phyloP scores from a whole-genome alignment of 2,329 filamentous ascomycete genomes.

The Fusarium nanum region DNA sequence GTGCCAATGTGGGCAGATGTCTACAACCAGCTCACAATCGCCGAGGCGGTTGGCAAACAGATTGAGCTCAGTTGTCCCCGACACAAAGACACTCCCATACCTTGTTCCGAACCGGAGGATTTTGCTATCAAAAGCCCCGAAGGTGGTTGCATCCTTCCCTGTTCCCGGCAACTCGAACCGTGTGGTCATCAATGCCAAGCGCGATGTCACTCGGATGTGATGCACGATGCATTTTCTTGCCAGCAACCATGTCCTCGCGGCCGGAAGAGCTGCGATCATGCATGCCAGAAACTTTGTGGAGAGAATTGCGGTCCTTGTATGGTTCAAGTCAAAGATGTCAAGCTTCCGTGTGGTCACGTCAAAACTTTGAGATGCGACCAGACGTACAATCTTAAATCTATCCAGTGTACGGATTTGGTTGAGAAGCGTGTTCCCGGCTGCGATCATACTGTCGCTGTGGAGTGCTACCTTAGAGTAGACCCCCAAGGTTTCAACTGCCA shows the following conservation, averaged over 20 bases:
- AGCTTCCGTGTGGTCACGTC: conserved; percentile 39
- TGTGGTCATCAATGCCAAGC: conserved; percentile 61
- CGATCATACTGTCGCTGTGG: neutral
- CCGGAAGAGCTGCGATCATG: conserved; percentile 56
- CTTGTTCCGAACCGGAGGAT: conserved; percentile 64
- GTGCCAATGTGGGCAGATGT: conserved; percentile 65
- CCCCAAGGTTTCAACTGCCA: no score
- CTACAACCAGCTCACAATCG: conserved; percentile 11
- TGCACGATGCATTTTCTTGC: conserved; percentile 60
- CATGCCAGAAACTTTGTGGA: conserved; percentile 57
- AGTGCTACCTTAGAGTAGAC: neutral
- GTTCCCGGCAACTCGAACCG: conserved; percentile 56
- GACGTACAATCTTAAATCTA: neutral
- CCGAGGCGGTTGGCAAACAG: conserved; percentile 58
- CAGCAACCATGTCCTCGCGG: conserved; percentile 56
- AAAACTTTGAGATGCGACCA: neutral
- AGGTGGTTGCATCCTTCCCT: conserved; percentile 67
- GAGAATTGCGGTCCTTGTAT: conserved; percentile 51
- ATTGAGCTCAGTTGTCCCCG: conserved; percentile 70
- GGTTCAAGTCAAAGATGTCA: conserved; percentile 3
- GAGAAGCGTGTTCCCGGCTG: neutral
- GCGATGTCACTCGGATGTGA: conserved; percentile 58
- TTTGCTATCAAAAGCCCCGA: conserved; percentile 68
- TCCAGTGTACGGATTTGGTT: neutral
- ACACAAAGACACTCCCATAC: conserved; percentile 63